Evolutionary conservation across 2,329 filamentous ascomycete genomes (phyloP).

Genomic region (Stachybotrys echinatus): DNA sequence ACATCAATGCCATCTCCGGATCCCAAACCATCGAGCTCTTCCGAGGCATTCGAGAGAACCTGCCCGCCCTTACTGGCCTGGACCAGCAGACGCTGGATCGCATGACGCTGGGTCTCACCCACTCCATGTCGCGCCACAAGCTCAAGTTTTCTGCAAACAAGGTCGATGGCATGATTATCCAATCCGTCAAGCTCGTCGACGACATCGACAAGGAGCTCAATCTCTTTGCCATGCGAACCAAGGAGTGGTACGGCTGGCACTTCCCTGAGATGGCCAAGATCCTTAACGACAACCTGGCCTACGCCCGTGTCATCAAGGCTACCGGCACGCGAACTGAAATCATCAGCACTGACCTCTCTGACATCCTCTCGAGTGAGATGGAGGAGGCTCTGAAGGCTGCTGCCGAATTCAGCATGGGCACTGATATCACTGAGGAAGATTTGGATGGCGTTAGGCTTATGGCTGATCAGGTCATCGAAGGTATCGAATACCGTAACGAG

Average conservation of each 20-base stretch:
- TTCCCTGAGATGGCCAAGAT: constrained; percentile 98
- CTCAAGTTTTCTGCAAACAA: constrained; percentile 98
- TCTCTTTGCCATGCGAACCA: constrained; percentile 97
- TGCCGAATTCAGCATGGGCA: constrained; percentile 97
- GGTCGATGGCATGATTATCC: constrained; percentile 99
- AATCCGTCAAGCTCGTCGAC: constrained; percentile 89
- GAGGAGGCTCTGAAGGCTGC: constrained; percentile 88
- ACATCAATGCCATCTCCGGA: constrained; percentile 73
- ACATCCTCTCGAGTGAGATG: constrained; percentile 92
- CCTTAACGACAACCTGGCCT: constrained; percentile 93
- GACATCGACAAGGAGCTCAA: constrained; percentile 98
- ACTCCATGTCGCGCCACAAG: constrained; percentile 95
- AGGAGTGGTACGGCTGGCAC: constrained; percentile 99
- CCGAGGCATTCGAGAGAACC: constrained; percentile 87
- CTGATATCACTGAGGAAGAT: constrained; percentile 90
- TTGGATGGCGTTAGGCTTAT: constrained; percentile 87
- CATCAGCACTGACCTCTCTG: constrained; percentile 70
- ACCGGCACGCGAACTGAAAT: constrained; percentile 87
- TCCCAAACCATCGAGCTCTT: constrained; percentile 68
- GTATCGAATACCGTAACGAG: constrained; percentile 84
- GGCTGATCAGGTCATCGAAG: constrained; percentile 87
- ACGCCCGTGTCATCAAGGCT: constrained; percentile 79
- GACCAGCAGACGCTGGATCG: constrained; percentile 81
- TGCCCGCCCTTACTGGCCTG: constrained; percentile 83
- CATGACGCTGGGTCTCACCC: constrained; percentile 93